These are phyloP conservation scores for Candida tibetensis DNA, from an alignment of 805 yeast genomes.

Conservation along the genomic window DNA sequence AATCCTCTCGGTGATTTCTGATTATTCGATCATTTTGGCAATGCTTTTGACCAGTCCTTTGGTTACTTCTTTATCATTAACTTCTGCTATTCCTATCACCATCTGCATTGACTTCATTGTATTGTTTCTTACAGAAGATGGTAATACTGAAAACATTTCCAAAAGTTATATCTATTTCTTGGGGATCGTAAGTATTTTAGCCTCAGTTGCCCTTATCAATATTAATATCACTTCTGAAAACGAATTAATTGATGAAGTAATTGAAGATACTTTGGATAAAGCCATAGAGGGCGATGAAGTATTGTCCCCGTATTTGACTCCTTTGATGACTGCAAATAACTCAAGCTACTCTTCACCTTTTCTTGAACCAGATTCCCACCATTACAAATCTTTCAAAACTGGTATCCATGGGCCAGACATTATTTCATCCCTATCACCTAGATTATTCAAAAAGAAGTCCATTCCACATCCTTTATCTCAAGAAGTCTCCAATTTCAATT, in stretches of 20 bases:
- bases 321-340: conserved; percentile 27
- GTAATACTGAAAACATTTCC: conserved; percentile 15
- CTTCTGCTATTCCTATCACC: conserved; percentile 52
- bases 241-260: conserved; percentile 44
- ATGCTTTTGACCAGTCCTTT: conserved; percentile 53
- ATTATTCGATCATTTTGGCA: conserved; percentile 49
- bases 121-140: conserved; percentile 21
- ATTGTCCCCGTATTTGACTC: conserved; percentile 47
- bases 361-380: background rate
- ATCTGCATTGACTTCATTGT: conserved; percentile 47
- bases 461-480: background rate
- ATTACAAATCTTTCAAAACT: conserved; percentile 3
- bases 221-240: conserved; percentile 41
- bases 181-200: conserved; percentile 47
- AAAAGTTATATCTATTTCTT: conserved; percentile 34
- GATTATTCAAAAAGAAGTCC: background rate
- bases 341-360: conserved; percentile 6
- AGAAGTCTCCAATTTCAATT: conserved; percentile 14
- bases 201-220: conserved; percentile 47
- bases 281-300: conserved; percentile 46
- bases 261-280: conserved; percentile 47
- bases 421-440: conserved; percentile 14
- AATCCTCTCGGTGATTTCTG: conserved; percentile 46
- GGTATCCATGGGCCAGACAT: conserved; percentile 13
- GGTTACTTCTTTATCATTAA: conserved; percentile 48